Base-by-base conservation (phyloP, 2,329 filamentous ascomycete species). In the Huntiella omanensis region DNA sequence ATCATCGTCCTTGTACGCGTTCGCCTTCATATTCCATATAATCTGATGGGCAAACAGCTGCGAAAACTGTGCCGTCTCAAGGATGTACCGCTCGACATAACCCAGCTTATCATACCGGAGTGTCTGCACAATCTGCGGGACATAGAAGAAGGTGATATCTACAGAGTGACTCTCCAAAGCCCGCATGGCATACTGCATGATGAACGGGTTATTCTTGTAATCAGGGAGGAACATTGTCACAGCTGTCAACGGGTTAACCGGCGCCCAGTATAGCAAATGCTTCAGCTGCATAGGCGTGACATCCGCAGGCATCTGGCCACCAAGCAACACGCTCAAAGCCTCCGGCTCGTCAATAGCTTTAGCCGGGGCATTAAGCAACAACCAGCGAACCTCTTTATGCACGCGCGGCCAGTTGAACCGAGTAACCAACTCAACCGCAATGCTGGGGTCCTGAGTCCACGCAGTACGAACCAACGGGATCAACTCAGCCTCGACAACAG, bases 21-120 rank as follows among this genome's bases (percentile, higher is more conserved):
- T 99, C 32, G 91, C 91, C 60, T 96, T 98, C 81, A 99, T 98
- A 60, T 98, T 99, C 91, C 92, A 99, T 58, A 99, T 98, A 54
- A 98, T 96, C 57, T 99, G 91, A 60, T 99, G 92, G 2, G 92
- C 88, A 61, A 98, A 98, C 6, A 96, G 66, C 60, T 96, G 91
- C n/a, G 91, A 96, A 57, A 94, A 87, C 55, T 92, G 88, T 1
- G 87, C 91, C 1, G 92, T 95, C 64, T 99, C 91, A 12, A 96
- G 70, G 47, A 98, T 96, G 58, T 95, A 98, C 39, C 88, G 75
- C 61, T 95, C 86, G 2, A 95, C 87, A 57, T 98, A 98, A 47
- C 91, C 91, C 17, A 98, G 69, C 10, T 73, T 74, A 66, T 99
- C 91, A 55, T 96, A 95, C 46, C 91, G 80, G 38, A 99, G 71